phyloP scores from a whole-genome alignment of 2,329 filamentous ascomycete genomes.

The Laburnicola sp. region DNA sequence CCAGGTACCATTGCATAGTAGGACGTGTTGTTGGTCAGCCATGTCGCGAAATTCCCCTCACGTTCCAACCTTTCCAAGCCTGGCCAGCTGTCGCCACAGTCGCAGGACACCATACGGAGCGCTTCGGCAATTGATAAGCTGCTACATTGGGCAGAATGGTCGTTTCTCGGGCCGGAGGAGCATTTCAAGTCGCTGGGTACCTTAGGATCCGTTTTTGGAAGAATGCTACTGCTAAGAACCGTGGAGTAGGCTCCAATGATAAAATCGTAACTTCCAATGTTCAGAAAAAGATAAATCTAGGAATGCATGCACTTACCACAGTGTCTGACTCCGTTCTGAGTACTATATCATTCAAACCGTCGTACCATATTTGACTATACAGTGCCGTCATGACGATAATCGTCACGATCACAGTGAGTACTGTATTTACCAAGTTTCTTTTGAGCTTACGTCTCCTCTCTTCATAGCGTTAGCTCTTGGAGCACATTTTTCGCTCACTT shows the following conservation, averaged over 20 bases:
- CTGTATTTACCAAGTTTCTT: neutral
- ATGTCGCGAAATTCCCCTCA: conserved; percentile 2
- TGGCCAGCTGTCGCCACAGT: conserved; percentile 12
- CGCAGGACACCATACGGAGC: conserved; percentile 2
- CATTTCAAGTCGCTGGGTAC: conserved; percentile 9
- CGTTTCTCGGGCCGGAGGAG: conserved; percentile 8
- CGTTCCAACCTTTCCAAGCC: neutral
- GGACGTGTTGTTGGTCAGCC: conserved; percentile 4
- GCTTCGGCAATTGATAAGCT: conserved; percentile 1
- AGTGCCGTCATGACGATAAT: conserved; percentile 8
- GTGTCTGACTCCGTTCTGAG: conserved; percentile 7
- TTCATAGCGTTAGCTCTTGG: too few species aligned
- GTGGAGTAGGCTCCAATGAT: too few species aligned
- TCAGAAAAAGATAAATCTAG: too few species aligned
- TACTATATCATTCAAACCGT: conserved; percentile 8
- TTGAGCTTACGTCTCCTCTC: neutral
- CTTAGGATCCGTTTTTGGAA: too few species aligned
- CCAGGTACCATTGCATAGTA: conserved; percentile 12
- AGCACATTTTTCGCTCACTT: too few species aligned
- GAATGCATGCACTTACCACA: neutral
- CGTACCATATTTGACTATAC: conserved; percentile 7
- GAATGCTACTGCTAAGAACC: conserved; percentile 12
- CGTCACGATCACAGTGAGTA: conserved; percentile 3
- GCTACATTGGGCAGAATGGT: conserved; percentile 9
- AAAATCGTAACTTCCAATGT: too few species aligned